Conservation (phyloP, 2,329 filamentous ascomycete species). For the Tolypocladium nubicola region DNA sequence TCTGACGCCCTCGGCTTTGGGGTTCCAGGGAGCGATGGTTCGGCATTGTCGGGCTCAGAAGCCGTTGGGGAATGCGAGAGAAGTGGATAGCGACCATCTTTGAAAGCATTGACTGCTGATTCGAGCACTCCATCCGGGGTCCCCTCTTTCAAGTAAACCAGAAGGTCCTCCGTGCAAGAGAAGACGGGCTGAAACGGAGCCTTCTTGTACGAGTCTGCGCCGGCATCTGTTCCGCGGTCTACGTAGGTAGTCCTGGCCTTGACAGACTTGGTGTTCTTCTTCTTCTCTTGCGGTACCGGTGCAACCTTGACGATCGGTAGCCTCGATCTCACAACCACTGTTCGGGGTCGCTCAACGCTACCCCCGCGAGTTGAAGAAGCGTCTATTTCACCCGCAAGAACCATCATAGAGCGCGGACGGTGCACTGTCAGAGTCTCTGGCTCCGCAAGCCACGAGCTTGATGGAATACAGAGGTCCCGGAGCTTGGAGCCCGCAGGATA, state of each 20-base stretch:
- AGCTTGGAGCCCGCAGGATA: constrained; percentile 18
- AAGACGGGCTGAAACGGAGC: constrained; percentile 32
- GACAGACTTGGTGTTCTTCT: constrained; percentile 15
- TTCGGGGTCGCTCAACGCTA: constrained; percentile 17
- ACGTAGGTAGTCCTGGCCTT: constrained; percentile 19
- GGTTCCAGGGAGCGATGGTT: constrained; percentile 13
- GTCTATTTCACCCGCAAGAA: constrained; percentile 12
- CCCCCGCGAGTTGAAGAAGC: constrained; percentile 11
- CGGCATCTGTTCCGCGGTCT: constrained; percentile 29
- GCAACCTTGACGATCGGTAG: constrained; percentile 17
- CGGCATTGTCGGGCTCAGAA: constrained; percentile 10
- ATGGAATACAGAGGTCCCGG: constrained; percentile 18
- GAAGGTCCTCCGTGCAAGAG: constrained; percentile 42
- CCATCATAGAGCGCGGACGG: constrained; percentile 17
- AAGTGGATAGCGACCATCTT: constrained; percentile 15
- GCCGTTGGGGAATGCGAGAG: constrained; percentile 11
- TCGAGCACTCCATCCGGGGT: constrained; percentile 31
- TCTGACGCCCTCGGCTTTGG: constrained; percentile 7
- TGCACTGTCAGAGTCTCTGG: constrained; percentile 6
- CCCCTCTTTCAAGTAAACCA: constrained; percentile 41
- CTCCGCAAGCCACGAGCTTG: constrained; percentile 9
- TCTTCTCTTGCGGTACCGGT: constrained; percentile 17
- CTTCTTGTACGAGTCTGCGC: constrained; percentile 10
- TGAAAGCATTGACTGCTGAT: constrained; percentile 35
- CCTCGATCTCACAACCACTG: constrained; percentile 18